Conservation (phyloP, 345 rosid genomes). For the Gossypium turneri region DNA sequence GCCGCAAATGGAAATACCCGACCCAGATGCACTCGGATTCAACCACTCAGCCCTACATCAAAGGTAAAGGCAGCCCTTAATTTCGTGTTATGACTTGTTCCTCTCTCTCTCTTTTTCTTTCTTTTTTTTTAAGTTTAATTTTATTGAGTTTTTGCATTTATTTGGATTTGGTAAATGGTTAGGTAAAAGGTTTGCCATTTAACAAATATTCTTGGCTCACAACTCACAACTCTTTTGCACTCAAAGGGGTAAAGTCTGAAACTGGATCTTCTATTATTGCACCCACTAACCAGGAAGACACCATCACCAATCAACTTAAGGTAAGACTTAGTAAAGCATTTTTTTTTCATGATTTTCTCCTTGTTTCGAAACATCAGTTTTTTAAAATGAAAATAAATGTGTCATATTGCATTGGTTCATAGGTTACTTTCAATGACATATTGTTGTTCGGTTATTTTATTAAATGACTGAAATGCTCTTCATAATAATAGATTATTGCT, state of each 20-base stretch:
- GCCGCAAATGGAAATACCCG: conserved; percentile 64
- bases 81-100: neutral
- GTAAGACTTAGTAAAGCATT: conserved; percentile 27
- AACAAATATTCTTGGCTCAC: conserved; percentile 90
- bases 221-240: conserved; percentile 79
- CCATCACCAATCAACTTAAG: conserved; percentile 71
- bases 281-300: conserved; percentile 82
- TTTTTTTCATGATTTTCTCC: neutral
- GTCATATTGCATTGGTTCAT: neutral
- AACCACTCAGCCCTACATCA: conserved; percentile 63
- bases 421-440: neutral
- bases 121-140: neutral
- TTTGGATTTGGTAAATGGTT: conserved; percentile 33
- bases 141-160: neutral
- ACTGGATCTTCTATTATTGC: conserved; percentile 43
- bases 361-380: neutral
- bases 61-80: conserved; percentile 35
- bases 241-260: conserved; percentile 39
- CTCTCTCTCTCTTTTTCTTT: neutral
- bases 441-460: neutral
- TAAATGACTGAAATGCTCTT: neutral
- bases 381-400: neutral
- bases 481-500: neutral
- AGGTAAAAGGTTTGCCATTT: conserved; percentile 83
- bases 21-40: conserved; percentile 68